phyloP scores from a whole-genome alignment of 75 land plant species.

The Chamaecyparis obtusa region DNA sequence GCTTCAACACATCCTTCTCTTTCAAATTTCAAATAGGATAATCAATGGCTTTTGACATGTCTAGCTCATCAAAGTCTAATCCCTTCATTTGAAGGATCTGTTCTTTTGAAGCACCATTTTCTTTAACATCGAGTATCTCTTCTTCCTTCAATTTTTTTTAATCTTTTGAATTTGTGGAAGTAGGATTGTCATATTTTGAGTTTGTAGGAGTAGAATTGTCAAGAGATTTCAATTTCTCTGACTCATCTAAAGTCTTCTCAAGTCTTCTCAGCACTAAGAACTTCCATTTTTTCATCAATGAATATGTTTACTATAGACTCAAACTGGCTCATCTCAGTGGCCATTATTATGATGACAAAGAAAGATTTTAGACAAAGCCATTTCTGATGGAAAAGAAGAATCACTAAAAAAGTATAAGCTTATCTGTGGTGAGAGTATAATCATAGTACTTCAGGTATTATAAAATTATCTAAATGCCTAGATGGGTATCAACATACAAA shows the following conservation, averaged over 20 bases:
- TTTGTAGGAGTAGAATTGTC: neutral
- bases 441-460: neutral
- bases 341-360: neutral
- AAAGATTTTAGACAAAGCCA: neutral
- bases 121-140: neutral
- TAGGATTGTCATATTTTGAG: neutral
- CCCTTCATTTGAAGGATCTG: neutral
- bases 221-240: neutral
- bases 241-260: neutral
- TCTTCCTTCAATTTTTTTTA: neutral
- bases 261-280: neutral
- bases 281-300: conserved; percentile 3
- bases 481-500: neutral
- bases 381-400: neutral
- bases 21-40: neutral
- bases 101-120: neutral
- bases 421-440: neutral
- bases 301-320: neutral
- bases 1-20: conserved; percentile 1
- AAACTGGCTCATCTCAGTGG: neutral
- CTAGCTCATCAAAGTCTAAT: neutral
- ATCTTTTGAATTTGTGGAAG: neutral
- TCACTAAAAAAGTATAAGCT: neutral
- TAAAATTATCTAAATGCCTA: neutral
- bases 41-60: neutral